Base-by-base conservation (phyloP, 106 monocot genomes). In the Allium fistulosum region DNA sequence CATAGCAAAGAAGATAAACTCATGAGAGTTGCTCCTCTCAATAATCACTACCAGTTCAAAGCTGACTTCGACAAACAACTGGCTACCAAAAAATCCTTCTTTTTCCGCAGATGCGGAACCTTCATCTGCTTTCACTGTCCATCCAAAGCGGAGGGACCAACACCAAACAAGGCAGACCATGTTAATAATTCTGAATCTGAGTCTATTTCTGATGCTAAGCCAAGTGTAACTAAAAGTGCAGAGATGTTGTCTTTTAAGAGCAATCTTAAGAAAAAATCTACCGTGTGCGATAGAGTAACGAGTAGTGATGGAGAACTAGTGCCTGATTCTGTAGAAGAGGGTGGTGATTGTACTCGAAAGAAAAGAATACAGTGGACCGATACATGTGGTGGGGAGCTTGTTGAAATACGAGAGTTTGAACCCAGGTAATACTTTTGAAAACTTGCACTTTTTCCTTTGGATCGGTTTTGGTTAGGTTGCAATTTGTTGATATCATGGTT, bases 401-500 rank as follows among this genome's bases (percentile, higher is more conserved):
- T 69, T 27, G 85, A 96, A 74, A 83, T 96, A 60, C 87, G 82
- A 67, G 95, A 96, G 76, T 91, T 96, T 62, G 91, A 96, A 71
- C 72, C 75, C 52, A 90, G 94, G 94, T 95, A 84, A 5, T 37
- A 37, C 37, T 37, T 37, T 37, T 37, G 37, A 5, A 37, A 37
- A 37, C 37, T 37, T 37, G 37, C 37, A 37, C 37, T 1, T 37
- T 37, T 37, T 37, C 37, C 37, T 37, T 57, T 37, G 37, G 37
- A 37, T 37, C 37, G 37, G 37, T 37, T 37, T 37, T 37, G 37
- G 28, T 28, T 3, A 37, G 37, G 37, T 37, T 37, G 37, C 37
- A 37, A 37, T 37, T 37, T 37, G 37, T 37, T 37, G 37, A 37
- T 37, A 37, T 37, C 37, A 37, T 37, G 37, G 37, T 37, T 37